Conservation (phyloP, 768 basidiomycete species). For the Psilocybe tampanensis region DNA sequence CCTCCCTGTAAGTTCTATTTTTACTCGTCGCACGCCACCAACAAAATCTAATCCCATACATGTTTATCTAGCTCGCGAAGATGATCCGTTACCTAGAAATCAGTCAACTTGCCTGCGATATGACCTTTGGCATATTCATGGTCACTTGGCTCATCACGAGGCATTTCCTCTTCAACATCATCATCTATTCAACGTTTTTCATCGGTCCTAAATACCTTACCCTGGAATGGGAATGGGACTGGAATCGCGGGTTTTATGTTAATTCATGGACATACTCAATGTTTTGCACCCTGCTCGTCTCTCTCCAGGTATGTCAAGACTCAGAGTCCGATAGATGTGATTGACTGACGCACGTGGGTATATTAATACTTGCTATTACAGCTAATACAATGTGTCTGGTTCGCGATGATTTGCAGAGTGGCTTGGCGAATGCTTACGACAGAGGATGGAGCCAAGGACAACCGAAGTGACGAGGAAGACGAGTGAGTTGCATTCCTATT, state of each 20-base stretch:
- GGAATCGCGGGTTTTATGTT: slow-evolving; percentile 56
- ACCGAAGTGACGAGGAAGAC: slow-evolving; percentile 82
- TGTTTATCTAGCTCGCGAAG: slow-evolving; percentile 72
- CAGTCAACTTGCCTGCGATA: slow-evolving; percentile 65
- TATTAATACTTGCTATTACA: no score
- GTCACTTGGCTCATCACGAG: slow-evolving; percentile 91
- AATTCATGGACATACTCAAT: slow-evolving; percentile 42
- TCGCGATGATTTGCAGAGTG: slow-evolving; percentile 79
- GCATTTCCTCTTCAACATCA: slow-evolving; percentile 76
- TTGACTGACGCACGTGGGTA: slow-evolving; percentile 30
- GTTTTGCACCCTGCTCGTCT: slow-evolving; percentile 59
- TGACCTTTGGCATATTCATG: slow-evolving; percentile 79
- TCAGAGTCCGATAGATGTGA: background rate
- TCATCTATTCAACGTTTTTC: slow-evolving; percentile 62
- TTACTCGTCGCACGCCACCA: background rate
- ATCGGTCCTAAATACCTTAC: slow-evolving; percentile 53
- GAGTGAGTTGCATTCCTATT: slow-evolving; percentile 34
- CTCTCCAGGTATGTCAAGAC: slow-evolving; percentile 55
- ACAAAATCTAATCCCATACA: slow-evolving; percentile 6
- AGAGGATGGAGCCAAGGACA: slow-evolving; percentile 79
- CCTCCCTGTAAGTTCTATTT: slow-evolving; percentile 67
- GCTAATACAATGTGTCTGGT: slow-evolving; percentile 81
- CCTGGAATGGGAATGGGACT: slow-evolving; percentile 63
- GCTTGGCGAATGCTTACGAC: slow-evolving; percentile 77
- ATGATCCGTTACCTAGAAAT: slow-evolving; percentile 87